Evolutionary conservation across 441 rosid species (phyloP), one percentile per base, ranked within the genome.

Genomic region (Mallotus japonicus): DNA sequence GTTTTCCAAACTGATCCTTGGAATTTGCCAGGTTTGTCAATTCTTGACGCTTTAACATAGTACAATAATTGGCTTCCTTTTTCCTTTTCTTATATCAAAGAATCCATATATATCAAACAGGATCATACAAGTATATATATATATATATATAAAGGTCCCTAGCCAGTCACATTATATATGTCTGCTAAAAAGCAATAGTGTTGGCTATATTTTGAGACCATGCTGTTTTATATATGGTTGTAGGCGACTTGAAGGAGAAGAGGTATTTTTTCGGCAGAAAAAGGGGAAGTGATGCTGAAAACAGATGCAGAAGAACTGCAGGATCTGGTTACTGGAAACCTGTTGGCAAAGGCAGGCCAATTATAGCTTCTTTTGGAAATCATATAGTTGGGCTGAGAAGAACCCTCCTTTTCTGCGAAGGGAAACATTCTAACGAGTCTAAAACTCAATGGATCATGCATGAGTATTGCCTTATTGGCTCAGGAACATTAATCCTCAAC

Each of bases 311-410:
- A 83, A 78, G 90, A 78, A 80, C 90, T 6, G 85, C 87, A 73
- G 89, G 93, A 13, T 89, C 95, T 0, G 99, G 99, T 40, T 92
- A 90, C 54, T 94, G 97, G 99, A 90, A 90, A 81, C 87, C 96
- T 3, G 83, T 87, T 8, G 92, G 97, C 75, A 87, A 88, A 40
- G 90, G 84, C 83, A 85, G 87, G 77, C 85, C 86, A 65, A 86
- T 95, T 24, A 72, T 86, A 58, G 80, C 84, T 61, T 75, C 87
- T 65, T 76, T 80, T 73, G 83, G 84, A 55, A 83, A 80, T 73
- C 92, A 86, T 68, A 72, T 83, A 3, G 91, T 89, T 71, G 99
- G 99, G 57, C 76, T 87, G 76, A 92, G 87, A 83, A 94, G 85
- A 81, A 89, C 97, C 40, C 88, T 94, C 28, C 90, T 90, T 70